Percentiles rank a stretch among this genome's conserved stretches.
Evolutionary conservation across 192 early-diverging fungal genomes (phyloP).

Genomic region (Fimicolochytrium jonesii): DNA sequence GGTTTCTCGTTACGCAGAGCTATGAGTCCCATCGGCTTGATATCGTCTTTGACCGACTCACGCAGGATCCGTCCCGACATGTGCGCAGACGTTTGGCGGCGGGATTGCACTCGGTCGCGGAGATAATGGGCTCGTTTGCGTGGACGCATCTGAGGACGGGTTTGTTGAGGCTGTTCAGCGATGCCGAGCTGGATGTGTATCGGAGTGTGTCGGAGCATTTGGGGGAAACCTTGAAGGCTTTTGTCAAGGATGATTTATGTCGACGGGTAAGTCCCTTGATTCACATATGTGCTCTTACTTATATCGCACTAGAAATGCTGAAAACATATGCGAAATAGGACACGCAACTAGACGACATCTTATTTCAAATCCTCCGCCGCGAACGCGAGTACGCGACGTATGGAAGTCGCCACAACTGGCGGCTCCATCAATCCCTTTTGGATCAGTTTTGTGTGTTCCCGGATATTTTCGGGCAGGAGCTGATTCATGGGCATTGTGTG

Average conservation of each 20-base stretch:
- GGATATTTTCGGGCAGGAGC: constrained; percentile 44
- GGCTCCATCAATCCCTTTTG: constrained; percentile 37
- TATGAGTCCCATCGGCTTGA: constrained; percentile 38
- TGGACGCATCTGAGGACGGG: constrained; percentile 20
- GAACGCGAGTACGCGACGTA: constrained; percentile 44
- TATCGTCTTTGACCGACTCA: constrained; percentile 26
- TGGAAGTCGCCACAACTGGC: constrained; percentile 31
- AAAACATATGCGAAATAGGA: too few relatives aligned
- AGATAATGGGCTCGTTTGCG: constrained; percentile 20
- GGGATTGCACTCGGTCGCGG: constrained; percentile 36
- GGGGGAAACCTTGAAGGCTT: constrained; percentile 25
- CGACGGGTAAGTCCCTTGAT: constrained; percentile 8
- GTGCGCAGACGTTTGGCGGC: constrained; percentile 39
- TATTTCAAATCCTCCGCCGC: constrained; percentile 39
- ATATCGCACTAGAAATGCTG: too few relatives aligned
- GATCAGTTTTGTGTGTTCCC: constrained; percentile 39
- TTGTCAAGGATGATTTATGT: constrained; percentile 27
- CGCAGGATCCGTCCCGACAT: constrained; percentile 14
- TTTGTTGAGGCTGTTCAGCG: constrained; percentile 32
- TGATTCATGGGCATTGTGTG: constrained; percentile 41
- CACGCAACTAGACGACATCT: constrained; percentile 36
- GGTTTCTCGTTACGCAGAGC: too few relatives aligned
- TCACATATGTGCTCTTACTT: too few relatives aligned
- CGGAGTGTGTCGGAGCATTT: constrained; percentile 28
- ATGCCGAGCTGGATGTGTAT: constrained; percentile 34